Evolutionary conservation across 2,329 filamentous ascomycete species (phyloP), one percentile per base, ranked within the genome.

Genomic region (Pseudofabraea citricarpa): DNA sequence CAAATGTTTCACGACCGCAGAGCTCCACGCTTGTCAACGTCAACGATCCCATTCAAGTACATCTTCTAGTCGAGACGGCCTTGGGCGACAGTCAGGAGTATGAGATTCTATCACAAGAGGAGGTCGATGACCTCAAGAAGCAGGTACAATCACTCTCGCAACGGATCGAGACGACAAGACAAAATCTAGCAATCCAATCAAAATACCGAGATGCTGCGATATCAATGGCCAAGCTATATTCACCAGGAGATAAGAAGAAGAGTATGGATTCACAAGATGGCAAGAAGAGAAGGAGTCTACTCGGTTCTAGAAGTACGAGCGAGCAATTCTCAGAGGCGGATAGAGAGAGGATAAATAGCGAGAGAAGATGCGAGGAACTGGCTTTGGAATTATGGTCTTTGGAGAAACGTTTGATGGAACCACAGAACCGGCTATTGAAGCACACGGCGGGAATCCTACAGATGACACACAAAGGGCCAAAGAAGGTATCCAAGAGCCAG

Each of bases 361-460:
- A 86, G 60, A 82, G 79, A 54, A 91, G 87, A 64, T 94, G 91
- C 55, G 89, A 96, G 54, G 86, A 93, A 47, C 70, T 97, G 44
- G 83, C 90, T 3, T 73, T 82, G 31, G 88, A 95, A 56, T 70
- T 97, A 27, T 88, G 87, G 68, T 76, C 77, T 46, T 70, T 95
- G 44, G 88, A 96, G 64, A 87, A 86, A 63, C 73, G 85, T 52
- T 70, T 85, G 46, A 82, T 89, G 68, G 77, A 85, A 46, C 77
- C 87, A 7, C 87, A 94, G 57, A 79, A 78, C 55, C 79, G 81
- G 49, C 69, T 98, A 35, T 70, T 97, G 40, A 83, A 91, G 62
- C 93, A 98, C 62, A 97, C 91, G 0, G 90, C 93, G 12, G 91
- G 88, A 35, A 87, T 98, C 29, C 70, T 98, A 42, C 90, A 95